These are phyloP conservation scores for Phytopythium chamaehyphon DNA, from an alignment of 352 stramenopile genomes.

Conservation along the genomic window DNA sequence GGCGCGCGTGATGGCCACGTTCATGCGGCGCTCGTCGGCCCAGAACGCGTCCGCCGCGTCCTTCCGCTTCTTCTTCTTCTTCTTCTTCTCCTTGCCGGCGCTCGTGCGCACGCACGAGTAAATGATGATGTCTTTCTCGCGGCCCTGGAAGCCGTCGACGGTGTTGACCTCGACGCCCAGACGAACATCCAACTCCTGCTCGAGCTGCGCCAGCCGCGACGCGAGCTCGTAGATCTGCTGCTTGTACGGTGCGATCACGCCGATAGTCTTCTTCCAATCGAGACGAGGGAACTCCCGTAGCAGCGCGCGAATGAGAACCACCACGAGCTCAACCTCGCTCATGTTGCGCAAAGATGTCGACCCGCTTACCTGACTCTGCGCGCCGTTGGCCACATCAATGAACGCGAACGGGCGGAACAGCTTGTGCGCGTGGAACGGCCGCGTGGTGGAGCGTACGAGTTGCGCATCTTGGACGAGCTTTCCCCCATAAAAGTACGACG, in stretches of 20 bases:
- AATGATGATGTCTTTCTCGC: constrained; percentile 98
- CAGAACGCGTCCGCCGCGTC: constrained; percentile 87
- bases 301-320: constrained; percentile 90
- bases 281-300: constrained; percentile 68
- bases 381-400: constrained; percentile 48
- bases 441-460: constrained; percentile 70
- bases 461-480: constrained; percentile 84
- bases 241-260: constrained; percentile 98
- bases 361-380: constrained; percentile 64
- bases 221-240: constrained; percentile 93
- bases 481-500: constrained; percentile 92
- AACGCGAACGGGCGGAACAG: constrained; percentile 64
- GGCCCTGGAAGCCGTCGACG: constrained; percentile 97
- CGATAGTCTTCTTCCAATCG: constrained; percentile 91
- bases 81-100: constrained; percentile 49
- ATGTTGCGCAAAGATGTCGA: constrained; percentile 78
- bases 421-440: constrained; percentile 49
- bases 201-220: constrained; percentile 58
- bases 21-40: constrained; percentile 96
- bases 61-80: constrained; percentile 13
- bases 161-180: constrained; percentile 89
- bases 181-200: constrained; percentile 34
- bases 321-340: constrained; percentile 70
- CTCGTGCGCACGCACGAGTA: constrained; percentile 97
- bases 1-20: constrained; percentile 97